Conservation (phyloP, 2,329 filamentous ascomycete genomes). For the Penicillium sp. region DNA sequence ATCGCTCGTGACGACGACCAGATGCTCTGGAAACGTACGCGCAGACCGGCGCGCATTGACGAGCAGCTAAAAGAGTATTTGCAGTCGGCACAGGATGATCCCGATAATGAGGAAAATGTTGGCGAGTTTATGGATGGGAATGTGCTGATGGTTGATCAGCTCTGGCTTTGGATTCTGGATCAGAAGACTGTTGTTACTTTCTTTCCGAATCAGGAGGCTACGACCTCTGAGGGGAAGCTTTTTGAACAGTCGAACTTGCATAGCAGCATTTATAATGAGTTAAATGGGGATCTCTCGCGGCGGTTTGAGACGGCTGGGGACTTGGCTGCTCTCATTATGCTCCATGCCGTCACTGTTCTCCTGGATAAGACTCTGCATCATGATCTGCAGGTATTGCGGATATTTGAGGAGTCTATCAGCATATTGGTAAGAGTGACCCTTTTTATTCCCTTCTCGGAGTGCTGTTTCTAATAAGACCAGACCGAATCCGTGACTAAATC, state of each 20-base stretch:
- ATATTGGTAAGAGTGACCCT: conserved; percentile 51
- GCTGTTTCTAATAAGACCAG: conserved; percentile 32
- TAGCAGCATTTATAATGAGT: conserved; percentile 64
- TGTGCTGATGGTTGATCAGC: conserved; percentile 67
- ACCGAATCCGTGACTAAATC: conserved; percentile 63
- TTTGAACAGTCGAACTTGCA: conserved; percentile 57
- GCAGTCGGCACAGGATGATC: conserved; percentile 12
- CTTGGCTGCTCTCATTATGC: conserved; percentile 61
- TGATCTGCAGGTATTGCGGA: conserved; percentile 63
- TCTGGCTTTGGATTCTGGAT: conserved; percentile 56
- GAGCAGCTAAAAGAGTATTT: conserved; percentile 49
- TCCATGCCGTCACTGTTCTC: conserved; percentile 63
- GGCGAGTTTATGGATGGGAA: conserved; percentile 34
- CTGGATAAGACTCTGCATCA: conserved; percentile 61
- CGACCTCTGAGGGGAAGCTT: conserved; percentile 35
- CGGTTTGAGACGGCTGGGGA: conserved; percentile 63
- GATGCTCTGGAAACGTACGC: conserved; percentile 64
- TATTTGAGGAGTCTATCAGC: conserved; percentile 66
- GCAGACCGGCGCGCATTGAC: conserved; percentile 49
- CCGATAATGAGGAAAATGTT: conserved; percentile 9
- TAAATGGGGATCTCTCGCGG: conserved; percentile 64
- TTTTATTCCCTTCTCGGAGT: background rate
- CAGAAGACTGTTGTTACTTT: conserved; percentile 36
- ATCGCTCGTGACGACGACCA: conserved; percentile 64
- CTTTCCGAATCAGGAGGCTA: conserved; percentile 37